A percentile compares a stretch with the other conserved stretches of the same genome.
These are phyloP conservation scores for Lasiosphaeria miniovina DNA, from an alignment of 495 filamentous ascomycete genomes.

Conservation along the genomic window DNA sequence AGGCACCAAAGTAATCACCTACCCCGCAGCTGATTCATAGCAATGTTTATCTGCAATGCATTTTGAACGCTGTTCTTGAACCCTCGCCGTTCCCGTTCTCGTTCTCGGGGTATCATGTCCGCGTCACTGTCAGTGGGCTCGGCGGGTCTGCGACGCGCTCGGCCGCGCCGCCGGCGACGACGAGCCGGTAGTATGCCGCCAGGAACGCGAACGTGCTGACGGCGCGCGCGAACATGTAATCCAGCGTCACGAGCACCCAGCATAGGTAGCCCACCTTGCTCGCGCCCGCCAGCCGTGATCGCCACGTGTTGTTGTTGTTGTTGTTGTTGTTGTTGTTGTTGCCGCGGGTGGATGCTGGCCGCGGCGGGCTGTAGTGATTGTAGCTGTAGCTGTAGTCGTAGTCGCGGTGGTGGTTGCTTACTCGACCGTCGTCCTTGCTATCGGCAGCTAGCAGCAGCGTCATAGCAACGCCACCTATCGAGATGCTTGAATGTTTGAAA, in stretches of 20 bases:
- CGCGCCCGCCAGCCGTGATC: not conserved
- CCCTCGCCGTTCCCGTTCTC: too few species aligned
- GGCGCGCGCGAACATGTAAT: constrained; percentile 21
- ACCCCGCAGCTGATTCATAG: too few species aligned
- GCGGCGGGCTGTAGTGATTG: too few species aligned
- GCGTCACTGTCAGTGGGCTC: too few species aligned
- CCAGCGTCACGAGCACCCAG: constrained; percentile 20
- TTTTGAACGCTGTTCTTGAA: too few species aligned
- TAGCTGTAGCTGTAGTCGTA: too few species aligned
- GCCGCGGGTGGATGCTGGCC: too few species aligned
- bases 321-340: too few species aligned
- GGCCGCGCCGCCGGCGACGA: constrained; percentile 7
- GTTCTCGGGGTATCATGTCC: too few species aligned
- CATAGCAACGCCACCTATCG: not conserved
- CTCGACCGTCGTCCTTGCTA: not conserved
- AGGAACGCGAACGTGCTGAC: constrained; percentile 18
- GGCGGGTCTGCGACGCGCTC: constrained; percentile 15
- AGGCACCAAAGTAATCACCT: too few species aligned
- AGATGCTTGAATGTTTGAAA: too few species aligned
- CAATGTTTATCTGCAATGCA: too few species aligned
- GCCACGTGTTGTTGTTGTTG: not conserved
- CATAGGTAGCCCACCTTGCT: constrained; percentile 10
- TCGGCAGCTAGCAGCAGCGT: not conserved
- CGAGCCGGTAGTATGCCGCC: constrained; percentile 18
- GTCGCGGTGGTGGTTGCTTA: not conserved